Base-by-base conservation (phyloP, 192 early-diverging fungal genomes). In the Entophlyctis luteolus region DNA sequence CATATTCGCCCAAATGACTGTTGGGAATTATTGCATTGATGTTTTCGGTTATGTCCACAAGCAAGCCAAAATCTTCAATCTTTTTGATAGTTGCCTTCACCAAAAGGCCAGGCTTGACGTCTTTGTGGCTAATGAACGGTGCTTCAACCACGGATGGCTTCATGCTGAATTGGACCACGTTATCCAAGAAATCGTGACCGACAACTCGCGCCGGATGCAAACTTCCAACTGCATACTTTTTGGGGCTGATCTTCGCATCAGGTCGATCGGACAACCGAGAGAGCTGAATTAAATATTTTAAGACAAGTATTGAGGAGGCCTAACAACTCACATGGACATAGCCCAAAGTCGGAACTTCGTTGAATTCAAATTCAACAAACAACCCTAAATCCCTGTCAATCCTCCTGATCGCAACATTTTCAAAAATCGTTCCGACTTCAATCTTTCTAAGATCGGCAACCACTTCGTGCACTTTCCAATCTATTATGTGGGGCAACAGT, bases 161-260 rank as follows among this genome's bases (percentile, higher is more conserved):
- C 27, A 93, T 80, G 34, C 88, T 87, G 32, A 94, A 70, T 31
- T 84, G 81, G n/a, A 91, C 71, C 1, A 93, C 38, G 25, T 84
- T 84, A 65, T 91, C 91, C 6, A 89, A 84, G 47, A 86, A 79
- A 45, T 92, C 89, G 69, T 89, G 90, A 12, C 86, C 87, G 32
- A 93, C 67, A 3, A 98, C 88, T 57, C 94, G 84, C 48, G 77
- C 92, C 29, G 82, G 80, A 68, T 98, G 93, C 14, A 58, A 71
- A 16, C 84, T 86, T 42, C 86, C 95, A 1, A 89, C 34, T n/a
- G 68, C 74, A 69, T 78, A 92, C 27, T 74, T 76, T 34, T 74
- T 77, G 14, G 5, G 3, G 27, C 68, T 71, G 50, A 92, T 78
- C 47, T 71, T 70, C 14, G 76, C 69, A 16, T 86, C 39, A 36